phyloP scores from a whole-genome alignment of 306 rosid species.

The Malus asiatica region DNA sequence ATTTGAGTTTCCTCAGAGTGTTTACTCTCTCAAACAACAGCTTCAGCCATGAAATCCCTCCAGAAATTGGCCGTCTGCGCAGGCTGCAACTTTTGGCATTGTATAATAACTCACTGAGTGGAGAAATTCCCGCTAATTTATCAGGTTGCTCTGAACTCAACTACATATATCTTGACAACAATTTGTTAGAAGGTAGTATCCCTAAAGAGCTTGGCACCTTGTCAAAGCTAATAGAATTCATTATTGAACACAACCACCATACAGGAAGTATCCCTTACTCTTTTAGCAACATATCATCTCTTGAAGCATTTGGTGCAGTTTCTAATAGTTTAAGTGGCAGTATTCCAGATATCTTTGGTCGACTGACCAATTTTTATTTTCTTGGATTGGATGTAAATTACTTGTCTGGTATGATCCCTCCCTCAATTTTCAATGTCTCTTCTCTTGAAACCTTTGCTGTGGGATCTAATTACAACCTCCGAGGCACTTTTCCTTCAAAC shows the following conservation, averaged over 20 bases:
- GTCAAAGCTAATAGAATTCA: background rate
- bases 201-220: background rate
- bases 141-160: background rate
- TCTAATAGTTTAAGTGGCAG: background rate
- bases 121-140: background rate
- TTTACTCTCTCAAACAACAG: background rate
- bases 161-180: accelerated
- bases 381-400: too few species aligned
- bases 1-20: background rate
- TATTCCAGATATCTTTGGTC: background rate
- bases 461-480: accelerated
- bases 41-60: background rate
- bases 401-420: background rate
- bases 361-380: too few species aligned
- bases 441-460: background rate
- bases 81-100: accelerated
- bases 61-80: background rate
- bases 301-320: accelerated
- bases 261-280: background rate
- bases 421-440: background rate
- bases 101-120: background rate
- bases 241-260: accelerated
- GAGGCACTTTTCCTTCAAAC: background rate
- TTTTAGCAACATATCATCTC: background rate
- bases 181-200: background rate